Evolutionary conservation across 2,329 filamentous ascomycete species (phyloP).

Genomic region (Trichophaea hybrida): DNA sequence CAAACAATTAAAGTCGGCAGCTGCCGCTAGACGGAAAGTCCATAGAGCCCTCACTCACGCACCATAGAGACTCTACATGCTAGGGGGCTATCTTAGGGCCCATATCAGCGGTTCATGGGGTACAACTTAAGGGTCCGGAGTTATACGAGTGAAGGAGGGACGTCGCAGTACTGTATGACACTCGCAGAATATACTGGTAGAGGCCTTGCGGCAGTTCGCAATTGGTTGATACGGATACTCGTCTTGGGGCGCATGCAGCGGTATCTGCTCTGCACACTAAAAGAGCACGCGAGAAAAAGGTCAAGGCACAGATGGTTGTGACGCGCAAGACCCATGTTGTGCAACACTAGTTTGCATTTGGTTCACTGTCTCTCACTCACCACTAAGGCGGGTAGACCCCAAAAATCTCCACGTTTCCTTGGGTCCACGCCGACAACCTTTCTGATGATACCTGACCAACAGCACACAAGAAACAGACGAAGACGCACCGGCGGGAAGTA

Average conservation of each 20-base stretch:
- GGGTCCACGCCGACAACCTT: background rate
- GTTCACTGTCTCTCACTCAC: no score
- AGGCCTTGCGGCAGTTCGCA: background rate
- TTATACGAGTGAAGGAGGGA: background rate
- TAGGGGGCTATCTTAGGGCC: no score
- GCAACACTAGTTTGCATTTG: no score
- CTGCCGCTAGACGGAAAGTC: no score
- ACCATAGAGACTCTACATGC: no score
- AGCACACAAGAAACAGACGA: background rate
- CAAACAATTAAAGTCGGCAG: background rate
- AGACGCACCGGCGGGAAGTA: background rate
- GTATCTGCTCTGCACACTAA: background rate
- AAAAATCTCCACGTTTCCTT: background rate
- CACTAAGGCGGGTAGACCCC: background rate
- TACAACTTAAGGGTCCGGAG: no score
- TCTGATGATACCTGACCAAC: background rate
- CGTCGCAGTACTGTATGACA: background rate
- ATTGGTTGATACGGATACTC: background rate
- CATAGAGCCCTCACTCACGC: no score
- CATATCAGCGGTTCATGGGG: no score
- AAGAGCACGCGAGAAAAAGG: background rate
- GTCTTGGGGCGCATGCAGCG: background rate
- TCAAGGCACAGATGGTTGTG: no score
- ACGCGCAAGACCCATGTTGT: no score
- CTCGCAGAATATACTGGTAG: background rate